phyloP scores from a whole-genome alignment of 2,329 filamentous ascomycete genomes.

The Penicillium sp. region DNA sequence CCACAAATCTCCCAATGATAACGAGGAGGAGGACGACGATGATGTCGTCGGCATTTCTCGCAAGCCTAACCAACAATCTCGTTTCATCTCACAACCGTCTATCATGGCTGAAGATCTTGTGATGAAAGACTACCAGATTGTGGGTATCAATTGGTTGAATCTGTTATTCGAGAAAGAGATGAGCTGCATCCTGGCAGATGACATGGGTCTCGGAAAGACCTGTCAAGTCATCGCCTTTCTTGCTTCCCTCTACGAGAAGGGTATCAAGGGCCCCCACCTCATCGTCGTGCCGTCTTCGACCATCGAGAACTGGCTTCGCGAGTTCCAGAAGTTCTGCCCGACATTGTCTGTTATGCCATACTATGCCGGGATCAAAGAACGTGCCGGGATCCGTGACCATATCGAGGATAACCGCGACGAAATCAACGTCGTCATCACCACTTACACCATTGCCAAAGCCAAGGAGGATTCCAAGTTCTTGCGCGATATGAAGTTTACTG shows the following conservation, averaged over 20 bases:
- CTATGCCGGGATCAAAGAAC: constrained; percentile 65
- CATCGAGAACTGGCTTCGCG: constrained; percentile 89
- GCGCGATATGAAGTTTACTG: constrained; percentile 54
- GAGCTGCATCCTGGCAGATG: constrained; percentile 89
- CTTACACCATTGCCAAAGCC: constrained; percentile 62
- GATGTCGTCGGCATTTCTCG: constrained; percentile 33
- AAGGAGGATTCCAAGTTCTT: constrained; percentile 61
- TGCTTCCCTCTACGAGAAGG: constrained; percentile 70
- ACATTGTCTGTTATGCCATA: constrained; percentile 66
- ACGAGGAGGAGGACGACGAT: constrained; percentile 45
- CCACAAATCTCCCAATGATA: constrained; percentile 16
- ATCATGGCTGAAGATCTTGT: constrained; percentile 70
- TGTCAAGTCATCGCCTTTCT: constrained; percentile 93
- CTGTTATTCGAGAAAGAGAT: constrained; percentile 73
- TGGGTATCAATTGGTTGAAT: constrained; percentile 91
- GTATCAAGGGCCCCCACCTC: constrained; percentile 66
- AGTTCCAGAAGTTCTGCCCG: constrained; percentile 84
- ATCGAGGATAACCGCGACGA: constrained; percentile 61
- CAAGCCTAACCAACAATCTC: constrained; percentile 27
- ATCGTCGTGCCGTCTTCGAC: constrained; percentile 91
- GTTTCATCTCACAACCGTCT: constrained; percentile 62
- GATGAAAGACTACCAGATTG: constrained; percentile 90
- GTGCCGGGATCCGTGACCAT: constrained; percentile 62
- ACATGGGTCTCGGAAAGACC: constrained; percentile 95
- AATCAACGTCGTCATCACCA: constrained; percentile 68